phyloP scores from a whole-genome alignment of 2,329 filamentous ascomycete species.

The Pestalotiopsis sp. region DNA sequence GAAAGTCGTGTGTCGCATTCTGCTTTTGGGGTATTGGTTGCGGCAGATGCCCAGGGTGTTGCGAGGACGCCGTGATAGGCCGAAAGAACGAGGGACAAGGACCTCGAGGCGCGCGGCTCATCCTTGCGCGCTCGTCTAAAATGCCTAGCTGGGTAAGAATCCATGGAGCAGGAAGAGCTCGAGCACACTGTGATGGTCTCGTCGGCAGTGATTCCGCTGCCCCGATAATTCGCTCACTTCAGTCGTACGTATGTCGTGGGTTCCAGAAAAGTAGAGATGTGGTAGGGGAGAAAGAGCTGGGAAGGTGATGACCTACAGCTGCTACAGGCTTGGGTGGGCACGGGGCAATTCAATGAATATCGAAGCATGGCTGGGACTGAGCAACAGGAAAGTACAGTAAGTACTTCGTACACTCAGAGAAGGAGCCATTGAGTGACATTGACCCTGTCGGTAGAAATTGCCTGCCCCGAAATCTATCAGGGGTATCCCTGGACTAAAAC shows the following conservation, averaged over 20 bases:
- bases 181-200: neutral
- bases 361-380: no score
- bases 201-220: neutral
- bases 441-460: neutral
- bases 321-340: no score
- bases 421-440: neutral
- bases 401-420: neutral
- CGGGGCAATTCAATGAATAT: no score
- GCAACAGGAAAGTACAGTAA: neutral
- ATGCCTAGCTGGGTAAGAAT: neutral
- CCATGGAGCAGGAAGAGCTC: neutral
- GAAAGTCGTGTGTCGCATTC: neutral
- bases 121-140: neutral
- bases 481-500: neutral
- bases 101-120: conserved; percentile 2
- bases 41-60: conserved; percentile 4
- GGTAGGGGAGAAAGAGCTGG: neutral
- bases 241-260: neutral
- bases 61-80: neutral
- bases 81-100: neutral
- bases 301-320: neutral
- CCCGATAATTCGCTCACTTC: neutral
- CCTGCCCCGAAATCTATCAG: neutral
- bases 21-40: conserved; percentile 3
- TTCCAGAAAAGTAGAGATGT: neutral